Base-by-base conservation (phyloP, 2,329 filamentous ascomycete genomes). In the Clonostachys rosea region DNA sequence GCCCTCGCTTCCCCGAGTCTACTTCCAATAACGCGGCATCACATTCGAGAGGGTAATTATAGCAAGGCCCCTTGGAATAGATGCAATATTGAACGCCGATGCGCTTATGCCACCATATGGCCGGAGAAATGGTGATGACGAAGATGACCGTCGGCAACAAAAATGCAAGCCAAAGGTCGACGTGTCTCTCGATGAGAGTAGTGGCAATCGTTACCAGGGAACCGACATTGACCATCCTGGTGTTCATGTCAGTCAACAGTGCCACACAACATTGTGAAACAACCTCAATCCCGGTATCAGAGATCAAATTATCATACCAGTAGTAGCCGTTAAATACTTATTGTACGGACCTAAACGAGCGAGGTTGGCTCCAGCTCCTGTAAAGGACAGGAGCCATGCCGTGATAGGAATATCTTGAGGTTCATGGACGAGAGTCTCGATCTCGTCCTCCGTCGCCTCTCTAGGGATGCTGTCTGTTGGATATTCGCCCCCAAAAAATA, bases 201-300 rank as follows among this genome's bases (percentile, higher is more conserved):
- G 79, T 83, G 1, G 78, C 76, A 47, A 86, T 72, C 36, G 76
- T 67, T 0, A 76, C 81, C 3, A 87, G 63, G 2, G 79, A 79
- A 11, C 80, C 83, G 35, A 86, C 55, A 62, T 86, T 86, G 53
- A 85, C 84, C 62, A 78, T 80, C 56, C 73, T 58, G 36, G 6
- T 20, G n/a, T 24, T 42, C 17, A 2, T 1, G 24, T 24, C 24
- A 24, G 24, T 24, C 24, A 24, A 24, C 24, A 24, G 7, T 8
- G 2, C 24, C 24, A 9, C 7, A 2, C 24, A 24, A 24, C 2
- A 24, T 24, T 24, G 9, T 24, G 3, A 24, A 24, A 3, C 2
- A 24, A 24, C 1, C 24, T 9, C 24, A 24, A 9, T 24, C 24
- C 9, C 24, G 24, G 7, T 24, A 24, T 24, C 24, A 24, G 24